A percentile compares a stretch with the other conserved stretches of the same genome.
Conservation (phyloP, 1,284 basidiomycete genomes). For the Gymnopus androsaceus region DNA sequence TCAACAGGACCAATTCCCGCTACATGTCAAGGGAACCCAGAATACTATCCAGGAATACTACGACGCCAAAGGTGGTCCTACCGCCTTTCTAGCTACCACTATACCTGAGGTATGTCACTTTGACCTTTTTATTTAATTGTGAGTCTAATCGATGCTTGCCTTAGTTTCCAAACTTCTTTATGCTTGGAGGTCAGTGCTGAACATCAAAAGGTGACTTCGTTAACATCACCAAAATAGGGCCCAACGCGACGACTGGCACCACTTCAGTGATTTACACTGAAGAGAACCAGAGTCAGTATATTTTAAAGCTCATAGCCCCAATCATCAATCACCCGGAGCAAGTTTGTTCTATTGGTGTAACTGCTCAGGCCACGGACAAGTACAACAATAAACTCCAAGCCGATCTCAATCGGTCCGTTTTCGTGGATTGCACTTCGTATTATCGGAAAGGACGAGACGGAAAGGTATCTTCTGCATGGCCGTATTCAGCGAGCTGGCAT, state of each 20-base stretch:
- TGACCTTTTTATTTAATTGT: background rate
- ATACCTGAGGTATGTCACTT: constrained; percentile 29
- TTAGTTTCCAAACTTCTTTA: constrained; percentile 44
- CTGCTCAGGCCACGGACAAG: constrained; percentile 33
- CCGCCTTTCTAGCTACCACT: constrained; percentile 42
- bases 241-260: constrained; percentile 48
- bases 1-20: constrained; percentile 33
- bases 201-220: background rate
- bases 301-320: constrained; percentile 39
- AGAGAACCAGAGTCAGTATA: constrained; percentile 33
- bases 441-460: constrained; percentile 36
- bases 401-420: constrained; percentile 38
- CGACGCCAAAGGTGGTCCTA: constrained; percentile 36
- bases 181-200: constrained; percentile 33
- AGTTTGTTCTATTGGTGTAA: constrained; percentile 36
- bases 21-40: constrained; percentile 30
- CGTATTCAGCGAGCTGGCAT: constrained; percentile 34
- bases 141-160: background rate
- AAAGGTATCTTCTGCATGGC: constrained; percentile 39
- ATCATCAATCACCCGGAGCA: constrained; percentile 30
- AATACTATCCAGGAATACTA: constrained; percentile 41
- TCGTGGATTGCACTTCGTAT: constrained; percentile 41
- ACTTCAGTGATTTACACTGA: constrained; percentile 47
- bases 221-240: constrained; percentile 36
- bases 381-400: constrained; percentile 45